A percentile compares a stretch with the other conserved stretches of the same genome.
Conservation (phyloP, 257 asterid genomes). For the Ballota nigra region DNA sequence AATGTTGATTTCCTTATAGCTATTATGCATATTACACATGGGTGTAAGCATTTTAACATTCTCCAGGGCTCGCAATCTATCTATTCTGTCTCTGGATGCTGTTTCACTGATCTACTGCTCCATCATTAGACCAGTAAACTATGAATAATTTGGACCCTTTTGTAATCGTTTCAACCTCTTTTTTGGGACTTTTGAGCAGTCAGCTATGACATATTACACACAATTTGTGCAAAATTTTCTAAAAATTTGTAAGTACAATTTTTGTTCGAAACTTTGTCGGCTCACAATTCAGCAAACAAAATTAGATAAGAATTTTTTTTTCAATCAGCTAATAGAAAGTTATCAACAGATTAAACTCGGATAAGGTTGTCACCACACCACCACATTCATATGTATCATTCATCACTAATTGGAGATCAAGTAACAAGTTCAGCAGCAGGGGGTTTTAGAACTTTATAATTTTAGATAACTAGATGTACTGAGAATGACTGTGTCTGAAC, state of each 20-base stretch:
- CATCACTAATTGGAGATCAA: conserved; percentile 6
- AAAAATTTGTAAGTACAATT: not conserved
- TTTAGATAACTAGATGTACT: not conserved
- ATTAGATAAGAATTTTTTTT: not conserved
- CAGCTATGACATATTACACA: not conserved
- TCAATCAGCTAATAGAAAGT: not conserved
- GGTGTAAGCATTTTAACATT: conserved; percentile 11
- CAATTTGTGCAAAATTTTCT: not conserved
- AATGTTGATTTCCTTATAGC: not conserved
- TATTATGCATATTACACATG: not conserved
- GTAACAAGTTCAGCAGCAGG: not conserved
- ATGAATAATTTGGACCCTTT: not conserved
- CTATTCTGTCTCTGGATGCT: not conserved
- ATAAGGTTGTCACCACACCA: not conserved
- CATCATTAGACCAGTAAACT: not conserved
- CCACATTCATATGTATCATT: not conserved
- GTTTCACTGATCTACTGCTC: not conserved
- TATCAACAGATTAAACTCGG: not conserved
- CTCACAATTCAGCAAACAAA: not conserved
- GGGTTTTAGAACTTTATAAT: not conserved
- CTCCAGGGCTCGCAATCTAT: not conserved
- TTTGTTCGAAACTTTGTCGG: not conserved
- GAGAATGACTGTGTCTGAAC: not conserved
- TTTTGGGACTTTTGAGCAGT: not conserved
- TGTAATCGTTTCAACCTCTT: not conserved